A percentile compares a stretch with the other conserved stretches of the same genome.
phyloP scores from a whole-genome alignment of 1,139 yeast species.

The Zygoascus sp. region DNA sequence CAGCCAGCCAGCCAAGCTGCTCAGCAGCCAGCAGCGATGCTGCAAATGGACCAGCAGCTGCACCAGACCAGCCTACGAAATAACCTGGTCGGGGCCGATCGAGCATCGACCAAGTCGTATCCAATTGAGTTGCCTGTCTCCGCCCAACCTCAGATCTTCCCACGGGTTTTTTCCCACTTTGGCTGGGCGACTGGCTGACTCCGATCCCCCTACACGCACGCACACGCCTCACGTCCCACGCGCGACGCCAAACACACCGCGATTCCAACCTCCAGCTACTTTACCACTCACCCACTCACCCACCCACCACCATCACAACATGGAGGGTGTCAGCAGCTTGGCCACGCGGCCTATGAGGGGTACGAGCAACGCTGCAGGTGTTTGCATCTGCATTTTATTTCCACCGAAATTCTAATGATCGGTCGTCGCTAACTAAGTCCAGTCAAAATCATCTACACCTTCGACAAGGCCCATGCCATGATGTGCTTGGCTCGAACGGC shows the following conservation, averaged over 20 bases:
- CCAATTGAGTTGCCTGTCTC: too few relatives aligned
- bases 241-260: slow-evolving; percentile 4
- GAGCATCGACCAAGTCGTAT: too few relatives aligned
- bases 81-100: too few relatives aligned
- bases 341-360: slow-evolving; percentile 24
- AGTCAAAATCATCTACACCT: slow-evolving; percentile 37
- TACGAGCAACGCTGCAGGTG: too few relatives aligned
- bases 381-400: too few relatives aligned
- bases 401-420: too few relatives aligned
- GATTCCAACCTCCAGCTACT: neutral
- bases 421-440: too few relatives aligned
- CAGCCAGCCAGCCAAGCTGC: too few relatives aligned
- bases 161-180: neutral
- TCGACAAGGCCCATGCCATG: slow-evolving; percentile 30
- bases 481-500: slow-evolving; percentile 34
- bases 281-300: neutral
- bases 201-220: neutral
- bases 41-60: too few relatives aligned
- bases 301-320: slow-evolving; percentile 1
- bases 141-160: neutral
- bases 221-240: slow-evolving; percentile 2
- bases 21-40: too few relatives aligned
- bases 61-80: too few relatives aligned
- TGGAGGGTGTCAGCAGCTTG: slow-evolving; percentile 10
- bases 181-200: neutral